Base-by-base conservation (phyloP, 768 basidiomycete species). In the Chalciporus chontae region DNA sequence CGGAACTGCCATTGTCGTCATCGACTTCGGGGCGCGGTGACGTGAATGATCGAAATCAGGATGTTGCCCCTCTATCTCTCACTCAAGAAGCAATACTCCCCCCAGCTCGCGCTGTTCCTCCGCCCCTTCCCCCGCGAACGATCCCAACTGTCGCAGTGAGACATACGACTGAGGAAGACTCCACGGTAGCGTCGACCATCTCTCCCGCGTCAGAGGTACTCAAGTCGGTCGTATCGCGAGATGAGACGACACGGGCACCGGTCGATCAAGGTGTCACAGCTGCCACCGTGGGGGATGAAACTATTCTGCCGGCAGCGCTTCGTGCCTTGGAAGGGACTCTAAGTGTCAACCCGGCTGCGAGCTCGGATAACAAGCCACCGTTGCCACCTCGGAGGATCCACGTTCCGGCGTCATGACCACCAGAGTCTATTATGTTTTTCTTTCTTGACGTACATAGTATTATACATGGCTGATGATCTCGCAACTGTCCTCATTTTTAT, bases 171-270 rank as follows among this genome's bases (percentile, higher is more conserved):
- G 70, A 68, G 24, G 53, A 65, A 13, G 60, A 63, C 13, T 42
- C 57, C 8, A 29, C 59, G 34, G 62, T 62, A 17, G 37, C 27
- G 14, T 48, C 57, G 23, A 31, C 55, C 10, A 29, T 59, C 46
- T 70, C 67, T 17, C 68, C 75, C 1, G 80, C 84, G 4, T 79
- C 80, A 18, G 75, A 77, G 37, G 73, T 75, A 10, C 71, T 86
- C 23, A 79, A 84, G 67, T 74, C 72, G 36, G 84, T 87, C 46
- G 83, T 69, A 24, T 72, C 70, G 9, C 74, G 68, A 53, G 78
- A 79, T 53, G 71, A 73, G 45, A 66, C 56, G 47, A 67, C 63
- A 44, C 55, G 66, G 24, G 8, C 57, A 41, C 56, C 64, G 40
- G n/a, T 11, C 17, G 70, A 70, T 44, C 50, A 51, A 3, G 46